Base-by-base conservation (phyloP, 306 rosid species). In the Myrica gale region DNA sequence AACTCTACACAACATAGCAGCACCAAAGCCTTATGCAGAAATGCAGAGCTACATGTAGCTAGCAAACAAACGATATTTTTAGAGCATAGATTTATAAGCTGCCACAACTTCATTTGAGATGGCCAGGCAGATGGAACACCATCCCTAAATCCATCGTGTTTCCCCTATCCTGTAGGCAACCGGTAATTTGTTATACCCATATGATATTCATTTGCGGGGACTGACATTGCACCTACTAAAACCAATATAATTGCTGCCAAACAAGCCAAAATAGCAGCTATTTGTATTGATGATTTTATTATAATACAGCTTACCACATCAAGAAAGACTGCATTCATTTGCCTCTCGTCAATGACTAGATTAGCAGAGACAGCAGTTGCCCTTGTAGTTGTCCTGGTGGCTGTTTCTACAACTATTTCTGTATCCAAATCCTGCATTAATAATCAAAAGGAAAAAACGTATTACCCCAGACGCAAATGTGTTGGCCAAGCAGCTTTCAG, bases 291-390 rank as follows among this genome's bases (percentile, higher is more conserved):
- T 54, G 3, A 62, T 26, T 66, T 20, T 68, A 80, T 52, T 15
- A 32, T 41, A 65, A 26, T 37, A 78, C 45, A 56, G 74, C 91
- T 80, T 80, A 95, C 99, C 97, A 95, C 93, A 66, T 95, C 96
- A 50, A 92, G 97, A 86, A 95, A 95, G 77, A 92, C 93, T 32
- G 97, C 96, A 85, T 95, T 95, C 98, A 95, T 95, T 87, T 95
- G 99, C 86, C 99, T 90, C 85, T 95, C 97, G 65, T 95, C 99
- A 71, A 88, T 85, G 46, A 92, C 80, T 54, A 95, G 74, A 84
- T 92, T 92, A 37, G 99, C 97, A 73, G 97, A 84, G 32, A 90
- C 90, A 74, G 97, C 91, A 20, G 97, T 84, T 55, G 96, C 85
- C 26, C 68, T 80, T 61, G 88, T 78, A 23, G 68, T 55, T 37